Percentiles rank a stretch among this genome's conserved stretches.
phyloP scores from a whole-genome alignment of 495 filamentous ascomycete genomes.

The Xylaria sp. region DNA sequence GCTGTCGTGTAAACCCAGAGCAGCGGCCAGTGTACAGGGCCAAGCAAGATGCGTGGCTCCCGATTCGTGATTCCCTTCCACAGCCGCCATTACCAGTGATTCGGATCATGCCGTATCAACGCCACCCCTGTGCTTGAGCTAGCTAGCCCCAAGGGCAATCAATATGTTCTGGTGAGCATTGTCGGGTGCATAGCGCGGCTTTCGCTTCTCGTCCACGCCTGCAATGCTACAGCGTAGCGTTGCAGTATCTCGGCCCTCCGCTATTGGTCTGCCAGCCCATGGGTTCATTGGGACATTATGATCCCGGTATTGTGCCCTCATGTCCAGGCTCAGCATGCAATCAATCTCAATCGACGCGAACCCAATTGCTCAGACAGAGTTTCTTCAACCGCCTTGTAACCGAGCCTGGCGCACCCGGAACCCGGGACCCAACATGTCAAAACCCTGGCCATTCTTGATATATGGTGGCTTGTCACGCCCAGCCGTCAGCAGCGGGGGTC shows the following conservation, averaged over 20 bases:
- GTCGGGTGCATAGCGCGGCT: slow-evolving; percentile 17
- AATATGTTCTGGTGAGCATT: not conserved
- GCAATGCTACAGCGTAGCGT: slow-evolving; percentile 16
- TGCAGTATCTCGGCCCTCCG: slow-evolving; percentile 6
- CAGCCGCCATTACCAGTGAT: not conserved
- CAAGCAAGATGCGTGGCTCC: too few species aligned
- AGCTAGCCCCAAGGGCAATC: not conserved
- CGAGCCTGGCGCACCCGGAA: not conserved
- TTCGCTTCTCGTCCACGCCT: slow-evolving; percentile 13
- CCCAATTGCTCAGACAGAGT: not conserved
- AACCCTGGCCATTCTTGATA: not conserved
- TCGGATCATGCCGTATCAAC: not conserved
- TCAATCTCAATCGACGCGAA: not conserved
- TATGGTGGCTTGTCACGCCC: not conserved
- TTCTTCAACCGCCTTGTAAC: not conserved
- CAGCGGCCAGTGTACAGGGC: not conserved
- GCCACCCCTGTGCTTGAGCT: not conserved
- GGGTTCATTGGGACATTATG: not conserved
- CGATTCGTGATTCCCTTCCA: not conserved
- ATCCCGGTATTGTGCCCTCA: not conserved
- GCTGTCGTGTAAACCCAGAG: not conserved
- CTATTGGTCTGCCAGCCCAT: slow-evolving; percentile 10
- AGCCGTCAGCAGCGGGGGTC: not conserved
- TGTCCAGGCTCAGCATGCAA: not conserved
- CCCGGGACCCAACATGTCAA: not conserved